Evolutionary conservation across 768 basidiomycete species (phyloP), one percentile per base, ranked within the genome.

Genomic region (Boletales sp.): DNA sequence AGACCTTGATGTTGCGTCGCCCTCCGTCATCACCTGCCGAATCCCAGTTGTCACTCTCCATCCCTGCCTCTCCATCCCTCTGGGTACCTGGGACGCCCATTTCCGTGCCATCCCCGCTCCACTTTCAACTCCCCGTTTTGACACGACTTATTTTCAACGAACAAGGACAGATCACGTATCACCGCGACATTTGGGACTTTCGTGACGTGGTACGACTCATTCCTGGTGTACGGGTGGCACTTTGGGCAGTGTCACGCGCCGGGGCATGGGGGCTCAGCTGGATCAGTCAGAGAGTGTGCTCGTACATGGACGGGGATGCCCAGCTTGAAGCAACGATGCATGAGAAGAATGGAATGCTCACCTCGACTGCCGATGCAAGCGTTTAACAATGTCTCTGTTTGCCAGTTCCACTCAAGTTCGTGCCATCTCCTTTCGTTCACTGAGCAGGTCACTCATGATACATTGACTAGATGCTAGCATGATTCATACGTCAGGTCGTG

Each of bases 161-260:
- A 57, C 83, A 84, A 60, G 87, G 86, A n/a, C 79, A 77, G 51
- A 83, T 92, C 53, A 84, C 86, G 5, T 79, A 83, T 58, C 90
- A 93, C 63, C 78, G 87, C 27, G 90, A 91, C 60, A 74, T 87
- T 35, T 90, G 86, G 87, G 87, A 91, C 57, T 73, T 88, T 38
- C 81, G 84, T 63, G 90, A 92, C 62, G 72, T 91, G 50, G 72
- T 89, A 59, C 82, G 83, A 34, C 77, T 90, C 36, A 63, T 89
- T 9, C 88, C 88, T 4, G 87, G 87, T 4, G 76, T 81, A 52
- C 76, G 80, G 9, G 66, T 84, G 39, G 77, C 78, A 1, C 81
- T 87, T 53, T 90, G 87, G 86, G 72, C 90, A 43, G 74, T 75
- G 41, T 77, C 82, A 42, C 76, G 88, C 42, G 66, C 86, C 24